Evolutionary conservation across 2,329 filamentous ascomycete genomes (phyloP).

Genomic region (Setomelanomma holmii): DNA sequence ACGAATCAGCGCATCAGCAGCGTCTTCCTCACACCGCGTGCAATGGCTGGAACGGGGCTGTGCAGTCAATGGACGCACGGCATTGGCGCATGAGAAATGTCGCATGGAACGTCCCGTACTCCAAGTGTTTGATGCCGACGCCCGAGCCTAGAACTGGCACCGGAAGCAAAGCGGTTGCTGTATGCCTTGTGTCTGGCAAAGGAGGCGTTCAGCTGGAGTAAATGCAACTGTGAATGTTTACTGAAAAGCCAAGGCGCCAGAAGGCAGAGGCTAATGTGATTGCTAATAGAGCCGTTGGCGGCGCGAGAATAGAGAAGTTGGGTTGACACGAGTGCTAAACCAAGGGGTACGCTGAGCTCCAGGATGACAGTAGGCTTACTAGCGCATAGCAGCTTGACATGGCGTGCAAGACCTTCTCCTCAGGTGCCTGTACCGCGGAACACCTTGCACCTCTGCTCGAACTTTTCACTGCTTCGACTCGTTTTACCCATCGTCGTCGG

Average conservation of each 20-base stretch:
- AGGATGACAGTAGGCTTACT: slow-evolving; percentile 19
- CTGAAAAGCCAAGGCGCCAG: not conserved
- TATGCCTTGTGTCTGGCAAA: too few species aligned
- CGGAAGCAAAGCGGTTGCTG: not conserved
- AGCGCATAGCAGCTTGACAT: slow-evolving; percentile 6
- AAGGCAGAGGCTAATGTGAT: not conserved
- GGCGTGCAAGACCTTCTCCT: not conserved
- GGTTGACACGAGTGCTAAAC: slow-evolving; percentile 4
- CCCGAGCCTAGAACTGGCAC: slow-evolving; percentile 18
- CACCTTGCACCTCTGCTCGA: not conserved
- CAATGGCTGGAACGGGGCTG: slow-evolving; percentile 6
- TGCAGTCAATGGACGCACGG: slow-evolving; percentile 1
- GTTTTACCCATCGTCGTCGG: not conserved
- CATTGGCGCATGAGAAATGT: slow-evolving; percentile 18
- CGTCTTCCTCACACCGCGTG: not conserved
- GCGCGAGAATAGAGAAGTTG: not conserved
- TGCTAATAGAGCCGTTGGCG: not conserved
- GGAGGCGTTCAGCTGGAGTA: too few species aligned
- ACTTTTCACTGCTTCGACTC: not conserved
- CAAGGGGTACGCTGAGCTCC: slow-evolving; percentile 15
- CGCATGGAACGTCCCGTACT: slow-evolving; percentile 16
- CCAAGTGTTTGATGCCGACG: slow-evolving; percentile 12
- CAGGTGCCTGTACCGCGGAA: not conserved
- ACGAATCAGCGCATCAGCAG: slow-evolving; percentile 6
- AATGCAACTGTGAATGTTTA: too few species aligned